A percentile compares a stretch with the other conserved stretches of the same genome.
Conservation (phyloP, 495 filamentous ascomycete genomes). For the Achaetomiella virescens region DNA sequence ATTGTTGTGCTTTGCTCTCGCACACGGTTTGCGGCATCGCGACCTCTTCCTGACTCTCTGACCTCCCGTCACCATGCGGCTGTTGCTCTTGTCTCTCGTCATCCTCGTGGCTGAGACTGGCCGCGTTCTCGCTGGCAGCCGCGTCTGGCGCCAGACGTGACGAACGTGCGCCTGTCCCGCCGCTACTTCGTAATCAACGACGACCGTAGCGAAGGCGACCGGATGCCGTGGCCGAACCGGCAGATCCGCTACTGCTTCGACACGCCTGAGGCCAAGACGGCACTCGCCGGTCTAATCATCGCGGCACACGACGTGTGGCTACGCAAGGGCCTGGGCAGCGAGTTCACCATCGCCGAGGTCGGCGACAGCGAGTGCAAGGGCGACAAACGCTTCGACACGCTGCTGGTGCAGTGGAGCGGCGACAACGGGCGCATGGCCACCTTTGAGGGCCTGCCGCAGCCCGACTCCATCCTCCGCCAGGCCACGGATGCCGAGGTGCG, state of each 20-base stretch:
- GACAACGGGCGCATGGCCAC: slow-evolving; percentile 2
- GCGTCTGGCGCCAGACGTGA: background rate
- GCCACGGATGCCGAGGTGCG: background rate
- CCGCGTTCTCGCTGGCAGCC: background rate
- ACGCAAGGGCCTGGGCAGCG: background rate
- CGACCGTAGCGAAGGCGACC: background rate
- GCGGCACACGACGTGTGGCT: background rate
- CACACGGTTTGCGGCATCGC: too few relatives aligned
- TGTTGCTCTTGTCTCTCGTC: background rate
- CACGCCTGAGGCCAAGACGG: background rate
- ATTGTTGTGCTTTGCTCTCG: too few relatives aligned
- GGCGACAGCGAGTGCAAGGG: background rate
- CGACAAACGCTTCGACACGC: background rate
- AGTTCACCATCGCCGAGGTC: background rate
- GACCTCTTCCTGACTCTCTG: too few relatives aligned
- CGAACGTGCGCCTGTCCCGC: background rate
- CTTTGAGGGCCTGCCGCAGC: background rate
- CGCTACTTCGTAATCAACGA: slow-evolving; percentile 4
- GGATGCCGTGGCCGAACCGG: slow-evolving; percentile 4
- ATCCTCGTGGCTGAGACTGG: background rate
- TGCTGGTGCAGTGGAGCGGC: background rate
- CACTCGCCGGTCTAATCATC: background rate
- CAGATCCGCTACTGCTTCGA: slow-evolving; percentile 14
- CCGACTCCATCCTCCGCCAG: background rate
- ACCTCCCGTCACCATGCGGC: too few relatives aligned